Evolutionary conservation across 805 yeast species (phyloP), one percentile per base, ranked within the genome.

Genomic region (Ogataea corticis): DNA sequence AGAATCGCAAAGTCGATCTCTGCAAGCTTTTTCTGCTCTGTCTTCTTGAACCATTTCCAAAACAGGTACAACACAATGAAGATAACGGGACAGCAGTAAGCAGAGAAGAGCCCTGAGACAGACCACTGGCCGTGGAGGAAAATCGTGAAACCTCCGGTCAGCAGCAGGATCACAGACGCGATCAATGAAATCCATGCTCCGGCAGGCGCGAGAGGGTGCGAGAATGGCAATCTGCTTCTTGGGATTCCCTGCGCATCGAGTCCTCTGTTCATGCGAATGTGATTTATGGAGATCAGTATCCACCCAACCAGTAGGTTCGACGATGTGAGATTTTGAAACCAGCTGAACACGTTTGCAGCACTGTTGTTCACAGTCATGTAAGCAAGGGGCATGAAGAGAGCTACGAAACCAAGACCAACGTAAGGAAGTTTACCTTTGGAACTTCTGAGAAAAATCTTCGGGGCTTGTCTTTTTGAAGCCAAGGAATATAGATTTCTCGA

Each of bases 401-500:
- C 67, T 41, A 79, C 72, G 21, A 80, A 61, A 1, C 60, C 63
- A 36, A 84, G 65, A 7, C 86, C 77, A 51, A 68, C 71, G 55
- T 52, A 60, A 44, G 91, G 94, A 40, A 84, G 83, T 28, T 35
- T 45, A 67, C 70, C 67, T 51, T 69, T 75, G 65, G 76, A 80
- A 28, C 84, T 77, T 54, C 65, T 75, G 45, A 81, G 69, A 58
- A 84, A 79, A 55, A 83, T 61, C 51, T 63, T 69, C 49, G 91
- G 91, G 2, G 90, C 90, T 51, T 79, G 79, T 14, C 85, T 82
- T 54, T 82, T 83, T 41, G 77, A 70, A 1, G 91, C 81, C 55
- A 85, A 68, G 17, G 85, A 82, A 58, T 80, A 83, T 28, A 85
- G 64, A 2, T 83, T 76, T 71, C 92, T 74, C 15, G 90, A 80